Evolutionary conservation across 2,329 filamentous ascomycete species (phyloP).

Genomic region (Phaeosphaeriaceae sp.): DNA sequence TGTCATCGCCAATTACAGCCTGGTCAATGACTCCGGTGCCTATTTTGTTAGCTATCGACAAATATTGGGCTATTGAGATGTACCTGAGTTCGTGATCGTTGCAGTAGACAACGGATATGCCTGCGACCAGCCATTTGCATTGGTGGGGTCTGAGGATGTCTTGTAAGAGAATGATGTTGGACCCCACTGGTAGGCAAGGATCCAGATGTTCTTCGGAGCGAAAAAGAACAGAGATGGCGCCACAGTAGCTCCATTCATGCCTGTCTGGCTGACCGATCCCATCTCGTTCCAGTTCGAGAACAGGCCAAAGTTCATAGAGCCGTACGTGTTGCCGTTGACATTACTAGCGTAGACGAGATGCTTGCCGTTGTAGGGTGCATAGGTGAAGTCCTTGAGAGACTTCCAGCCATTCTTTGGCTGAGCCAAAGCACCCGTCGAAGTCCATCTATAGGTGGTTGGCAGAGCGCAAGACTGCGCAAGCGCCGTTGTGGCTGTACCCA

Average conservation of each 20-base stretch:
- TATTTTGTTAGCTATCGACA: conserved; percentile 37
- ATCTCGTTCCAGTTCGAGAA: conserved; percentile 64
- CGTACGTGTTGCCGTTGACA: conserved; percentile 55
- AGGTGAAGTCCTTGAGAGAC: conserved; percentile 69
- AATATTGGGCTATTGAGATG: too few relatives aligned
- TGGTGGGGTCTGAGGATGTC: conserved; percentile 65
- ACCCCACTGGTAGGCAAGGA: conserved; percentile 71
- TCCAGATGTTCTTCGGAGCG: conserved; percentile 65
- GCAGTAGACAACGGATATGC: conserved; percentile 64
- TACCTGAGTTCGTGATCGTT: conserved; percentile 48
- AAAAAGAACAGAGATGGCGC: conserved; percentile 71
- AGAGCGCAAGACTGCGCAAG: too few relatives aligned
- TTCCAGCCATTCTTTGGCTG: conserved; percentile 62
- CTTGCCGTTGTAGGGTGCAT: conserved; percentile 62
- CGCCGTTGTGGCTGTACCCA: too few relatives aligned
- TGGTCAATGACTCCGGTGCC: conserved; percentile 67
- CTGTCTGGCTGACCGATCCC: conserved; percentile 60
- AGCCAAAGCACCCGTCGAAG: conserved; percentile 59
- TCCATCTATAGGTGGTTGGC: conserved; percentile 57
- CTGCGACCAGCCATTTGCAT: conserved; percentile 64
- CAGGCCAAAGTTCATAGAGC: conserved; percentile 65
- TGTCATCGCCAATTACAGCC: conserved; percentile 67
- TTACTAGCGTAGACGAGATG: conserved; percentile 68
- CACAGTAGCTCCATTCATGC: conserved; percentile 56
- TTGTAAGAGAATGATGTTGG: conserved; percentile 65